phyloP scores from a whole-genome alignment of 164 flowering plant species.

The Nymphaea colorata region DNA sequence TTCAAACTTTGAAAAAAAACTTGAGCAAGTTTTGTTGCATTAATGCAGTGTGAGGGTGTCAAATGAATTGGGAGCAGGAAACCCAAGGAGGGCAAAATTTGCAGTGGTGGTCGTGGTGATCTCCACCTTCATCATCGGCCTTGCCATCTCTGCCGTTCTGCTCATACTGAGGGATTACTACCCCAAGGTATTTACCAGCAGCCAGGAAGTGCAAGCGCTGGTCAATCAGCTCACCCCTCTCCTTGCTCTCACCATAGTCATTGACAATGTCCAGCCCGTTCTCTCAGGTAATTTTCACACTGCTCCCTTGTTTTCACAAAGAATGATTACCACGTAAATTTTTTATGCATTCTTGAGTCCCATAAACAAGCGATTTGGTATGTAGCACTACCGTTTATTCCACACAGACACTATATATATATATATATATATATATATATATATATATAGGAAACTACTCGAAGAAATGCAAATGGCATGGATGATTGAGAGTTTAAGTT shows the following conservation, averaged over 20 bases:
- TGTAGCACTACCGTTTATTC: background rate
- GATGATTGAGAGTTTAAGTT: background rate
- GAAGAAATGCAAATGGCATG: no score
- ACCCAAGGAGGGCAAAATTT: constrained; percentile 14
- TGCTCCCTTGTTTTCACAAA: background rate
- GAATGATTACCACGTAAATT: no score
- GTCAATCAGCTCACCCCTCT: constrained; percentile 13
- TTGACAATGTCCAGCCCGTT: constrained; percentile 14
- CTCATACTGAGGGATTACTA: constrained; percentile 3
- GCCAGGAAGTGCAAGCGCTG: constrained; percentile 6
- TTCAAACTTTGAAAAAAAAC: no score
- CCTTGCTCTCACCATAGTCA: constrained; percentile 6
- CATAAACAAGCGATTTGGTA: background rate
- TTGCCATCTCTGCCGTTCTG: constrained; percentile 3
- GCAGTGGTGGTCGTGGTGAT: constrained; percentile 12
- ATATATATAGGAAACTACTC: background rate
- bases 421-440: constrained; percentile 2
- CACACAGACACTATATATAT: no score
- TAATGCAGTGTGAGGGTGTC: constrained; percentile 12
- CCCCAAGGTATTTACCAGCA: constrained; percentile 8
- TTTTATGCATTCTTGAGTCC: no score
- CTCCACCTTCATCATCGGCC: constrained; percentile 6
- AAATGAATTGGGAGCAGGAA: constrained; percentile 14
- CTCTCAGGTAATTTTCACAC: constrained; percentile 7
- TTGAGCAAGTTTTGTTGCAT: no score